These are phyloP conservation scores for Coemansia sp. DNA, from an alignment of 192 early-diverging fungal species.

Conservation along the genomic window DNA sequence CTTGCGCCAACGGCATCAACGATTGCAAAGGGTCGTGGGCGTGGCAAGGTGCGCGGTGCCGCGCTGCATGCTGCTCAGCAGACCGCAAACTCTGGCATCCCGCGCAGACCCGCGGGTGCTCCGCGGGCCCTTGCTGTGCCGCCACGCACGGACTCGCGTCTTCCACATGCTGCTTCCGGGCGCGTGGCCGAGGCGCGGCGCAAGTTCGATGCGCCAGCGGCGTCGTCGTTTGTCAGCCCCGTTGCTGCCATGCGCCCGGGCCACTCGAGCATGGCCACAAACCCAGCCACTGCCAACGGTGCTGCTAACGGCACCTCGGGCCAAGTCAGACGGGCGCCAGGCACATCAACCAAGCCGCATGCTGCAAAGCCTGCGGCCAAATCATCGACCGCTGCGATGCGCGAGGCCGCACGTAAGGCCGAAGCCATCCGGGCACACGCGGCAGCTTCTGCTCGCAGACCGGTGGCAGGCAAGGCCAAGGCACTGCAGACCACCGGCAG, in stretches of 20 bases:
- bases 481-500: constrained; percentile 7
- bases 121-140: constrained; percentile 10
- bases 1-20: constrained; percentile 13
- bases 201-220: constrained; percentile 27
- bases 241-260: constrained; percentile 51
- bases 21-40: constrained; percentile 15
- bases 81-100: constrained; percentile 13
- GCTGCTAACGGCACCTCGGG: neutral
- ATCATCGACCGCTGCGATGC: constrained; percentile 45
- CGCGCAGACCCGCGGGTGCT: constrained; percentile 23
- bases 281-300: neutral
- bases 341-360: neutral
- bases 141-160: constrained; percentile 31
- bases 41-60: constrained; percentile 2
- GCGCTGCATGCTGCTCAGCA: constrained; percentile 13
- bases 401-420: constrained; percentile 39
- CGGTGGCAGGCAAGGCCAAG: neutral
- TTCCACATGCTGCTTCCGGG: constrained; percentile 7
- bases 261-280: constrained; percentile 29
- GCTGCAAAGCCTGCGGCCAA: constrained; percentile 19
- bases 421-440: constrained; percentile 18
- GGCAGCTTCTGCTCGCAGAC: constrained; percentile 2
- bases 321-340: constrained; percentile 4
- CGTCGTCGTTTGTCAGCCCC: constrained; percentile 21
- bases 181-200: constrained; percentile 46